Base-by-base conservation (phyloP, 169 alveolate genomes). In the Plasmodium adleri region DNA sequence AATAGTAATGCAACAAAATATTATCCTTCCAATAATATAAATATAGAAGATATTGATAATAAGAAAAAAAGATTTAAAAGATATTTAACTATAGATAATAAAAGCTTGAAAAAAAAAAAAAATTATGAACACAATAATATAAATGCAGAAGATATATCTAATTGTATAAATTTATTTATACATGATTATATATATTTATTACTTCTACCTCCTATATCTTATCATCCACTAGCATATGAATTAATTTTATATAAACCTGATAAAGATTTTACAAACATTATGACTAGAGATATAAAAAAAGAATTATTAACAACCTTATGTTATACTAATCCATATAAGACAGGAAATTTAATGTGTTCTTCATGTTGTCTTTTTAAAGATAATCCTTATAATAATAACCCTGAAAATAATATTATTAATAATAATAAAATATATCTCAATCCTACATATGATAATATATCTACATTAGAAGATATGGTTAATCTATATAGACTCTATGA, bases 201-300 rank as follows among this genome's bases (percentile, higher is more conserved):
- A 26, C 58, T 78, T 15, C 45, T 78, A 15, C 90, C 90, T 8
- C 90, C 90, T 1, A 1, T 78, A 59, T 56, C 26, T 67, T 67
- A 70, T 64, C 76, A 78, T 60, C 90, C 90, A 7, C 13, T 78
- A 47, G 90, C 90, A 43, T 47, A 66, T 63, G 90, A 78, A 32
- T 15, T 78, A 47, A 39, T 56, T 0, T 52, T 78, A 24, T 80
- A 78, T 58, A 78, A 67, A 32, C 90, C 90, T n/a, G 80, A 67
- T 52, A 64, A 28, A 47, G 90, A 78, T 43, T 78, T 78, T 15
- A 78, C 90, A 50, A 78, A 78, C 15, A 56, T 67, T 1, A 78
- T 78, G 80, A 78, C 90, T 10, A 78, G 90, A 45, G 78, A 78
- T 54, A 78, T 78, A 78, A 78, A 67, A 70, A 28, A 54, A 22